Conservation (phyloP, 2,329 filamentous ascomycete genomes). For the Cercospora sesami region DNA sequence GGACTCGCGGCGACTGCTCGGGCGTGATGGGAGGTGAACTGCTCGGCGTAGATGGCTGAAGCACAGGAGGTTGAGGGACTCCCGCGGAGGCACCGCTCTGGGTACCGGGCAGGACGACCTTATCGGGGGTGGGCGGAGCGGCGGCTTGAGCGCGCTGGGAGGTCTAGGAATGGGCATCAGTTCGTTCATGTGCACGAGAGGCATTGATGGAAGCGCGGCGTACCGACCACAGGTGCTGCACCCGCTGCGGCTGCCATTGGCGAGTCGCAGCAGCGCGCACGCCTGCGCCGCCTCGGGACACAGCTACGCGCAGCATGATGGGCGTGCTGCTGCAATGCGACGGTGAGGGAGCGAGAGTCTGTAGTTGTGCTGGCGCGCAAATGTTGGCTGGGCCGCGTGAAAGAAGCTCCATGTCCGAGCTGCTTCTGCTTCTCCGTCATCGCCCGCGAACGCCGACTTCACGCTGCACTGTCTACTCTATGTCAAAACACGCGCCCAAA, state of each 20-base stretch:
- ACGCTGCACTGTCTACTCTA: neutral
- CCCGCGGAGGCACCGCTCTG: conserved; percentile 34
- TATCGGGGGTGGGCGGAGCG: conserved; percentile 31
- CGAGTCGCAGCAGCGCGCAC: conserved; percentile 17
- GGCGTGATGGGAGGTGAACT: conserved; percentile 17
- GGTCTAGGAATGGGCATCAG: neutral
- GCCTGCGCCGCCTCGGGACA: conserved; percentile 24
- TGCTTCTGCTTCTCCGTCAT: conserved; percentile 1
- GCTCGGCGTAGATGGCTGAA: conserved; percentile 23
- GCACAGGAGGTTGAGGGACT: conserved; percentile 36
- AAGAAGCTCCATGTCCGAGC: neutral
- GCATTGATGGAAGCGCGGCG: neutral
- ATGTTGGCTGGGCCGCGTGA: conserved; percentile 1
- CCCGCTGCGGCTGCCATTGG: conserved; percentile 23
- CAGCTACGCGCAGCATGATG: conserved; percentile 30
- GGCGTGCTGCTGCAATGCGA: conserved; percentile 2
- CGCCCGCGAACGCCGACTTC: neutral
- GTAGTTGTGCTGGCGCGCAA: conserved; percentile 1
- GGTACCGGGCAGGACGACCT: conserved; percentile 39
- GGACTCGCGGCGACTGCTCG: conserved; percentile 22
- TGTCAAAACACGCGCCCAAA: neutral
- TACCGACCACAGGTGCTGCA: conserved; percentile 8
- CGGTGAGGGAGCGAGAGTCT: neutral
- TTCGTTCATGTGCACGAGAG: neutral
- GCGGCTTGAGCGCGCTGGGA: conserved; percentile 37